Percentiles rank a stretch among this genome's conserved stretches.
phyloP scores from a whole-genome alignment of 2,329 filamentous ascomycete genomes.

The Akanthomyces uredinophilus region DNA sequence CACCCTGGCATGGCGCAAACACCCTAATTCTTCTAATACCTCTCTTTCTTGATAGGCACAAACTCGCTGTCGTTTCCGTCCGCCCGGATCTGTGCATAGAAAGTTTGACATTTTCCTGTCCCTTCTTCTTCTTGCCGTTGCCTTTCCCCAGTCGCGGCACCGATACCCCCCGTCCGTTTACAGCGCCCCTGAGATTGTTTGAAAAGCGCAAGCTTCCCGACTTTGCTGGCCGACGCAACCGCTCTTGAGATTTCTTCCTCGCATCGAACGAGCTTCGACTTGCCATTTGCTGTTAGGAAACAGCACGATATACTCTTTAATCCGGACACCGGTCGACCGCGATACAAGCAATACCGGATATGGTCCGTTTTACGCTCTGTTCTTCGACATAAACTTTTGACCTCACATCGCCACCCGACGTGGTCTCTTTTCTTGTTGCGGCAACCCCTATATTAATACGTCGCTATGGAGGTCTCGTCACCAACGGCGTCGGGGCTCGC shows the following conservation, averaged over 20 bases:
- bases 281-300: neutral
- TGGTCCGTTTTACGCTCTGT: constrained; percentile 8
- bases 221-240: constrained; percentile 5
- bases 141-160: neutral
- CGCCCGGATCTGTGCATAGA: neutral
- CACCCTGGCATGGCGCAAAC: neutral
- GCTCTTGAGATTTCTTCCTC: neutral
- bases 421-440: neutral
- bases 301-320: neutral
- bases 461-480: constrained; percentile 50
- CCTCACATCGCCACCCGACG: neutral
- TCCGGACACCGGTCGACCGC: neutral
- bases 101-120: neutral
- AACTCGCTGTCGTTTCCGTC: neutral
- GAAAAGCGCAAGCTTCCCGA: neutral
- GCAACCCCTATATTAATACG: constrained; percentile 6
- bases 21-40: constrained; percentile 1
- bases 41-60: neutral
- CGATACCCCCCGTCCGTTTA: constrained; percentile 14
- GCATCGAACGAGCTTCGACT: neutral
- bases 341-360: constrained; percentile 5
- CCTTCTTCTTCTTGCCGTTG: neutral
- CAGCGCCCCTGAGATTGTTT: constrained; percentile 13
- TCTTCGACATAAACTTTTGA: constrained; percentile 1
- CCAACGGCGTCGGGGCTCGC: constrained; percentile 38